phyloP scores from a whole-genome alignment of 768 basidiomycete species.

The Termitomyces sp. region DNA sequence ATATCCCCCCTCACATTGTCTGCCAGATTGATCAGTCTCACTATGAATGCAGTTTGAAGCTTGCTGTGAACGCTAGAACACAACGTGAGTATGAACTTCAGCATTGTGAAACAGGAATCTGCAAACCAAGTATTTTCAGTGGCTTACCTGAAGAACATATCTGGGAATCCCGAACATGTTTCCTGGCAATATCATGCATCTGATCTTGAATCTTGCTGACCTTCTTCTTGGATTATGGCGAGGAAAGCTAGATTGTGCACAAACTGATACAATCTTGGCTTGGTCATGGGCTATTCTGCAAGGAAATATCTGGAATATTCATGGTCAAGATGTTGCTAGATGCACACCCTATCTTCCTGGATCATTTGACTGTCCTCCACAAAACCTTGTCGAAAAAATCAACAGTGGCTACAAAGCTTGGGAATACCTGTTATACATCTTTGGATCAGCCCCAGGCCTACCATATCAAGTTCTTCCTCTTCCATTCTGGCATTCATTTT shows the following conservation, averaged over 20 bases:
- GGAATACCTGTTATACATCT: not conserved
- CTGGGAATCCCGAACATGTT: no score
- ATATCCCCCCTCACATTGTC: slow-evolving; percentile 11
- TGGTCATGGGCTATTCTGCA: not conserved
- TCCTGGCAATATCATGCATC: slow-evolving; percentile 35
- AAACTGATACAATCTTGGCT: slow-evolving; percentile 26
- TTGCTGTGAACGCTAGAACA: slow-evolving; percentile 12
- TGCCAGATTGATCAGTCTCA: not conserved
- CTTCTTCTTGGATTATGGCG: slow-evolving; percentile 33
- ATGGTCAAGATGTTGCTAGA: no score
- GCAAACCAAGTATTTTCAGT: slow-evolving; percentile 23
- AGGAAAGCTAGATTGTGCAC: slow-evolving; percentile 20
- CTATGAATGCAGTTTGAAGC: slow-evolving; percentile 19
- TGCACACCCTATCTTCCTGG: not conserved
- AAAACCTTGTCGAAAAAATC: slow-evolving; percentile 34
- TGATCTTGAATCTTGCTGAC: slow-evolving; percentile 28
- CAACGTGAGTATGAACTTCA: no score
- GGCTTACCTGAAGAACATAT: slow-evolving; percentile 3
- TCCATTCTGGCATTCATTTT: not conserved
- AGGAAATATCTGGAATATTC: no score
- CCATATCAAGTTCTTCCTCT: not conserved
- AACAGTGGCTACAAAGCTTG: slow-evolving; percentile 29
- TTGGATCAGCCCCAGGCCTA: slow-evolving; percentile 6
- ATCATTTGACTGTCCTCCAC: slow-evolving; percentile 26
- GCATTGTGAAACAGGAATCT: slow-evolving; percentile 26